phyloP scores from a whole-genome alignment of 805 yeast genomes.

The Candida ulmi region DNA sequence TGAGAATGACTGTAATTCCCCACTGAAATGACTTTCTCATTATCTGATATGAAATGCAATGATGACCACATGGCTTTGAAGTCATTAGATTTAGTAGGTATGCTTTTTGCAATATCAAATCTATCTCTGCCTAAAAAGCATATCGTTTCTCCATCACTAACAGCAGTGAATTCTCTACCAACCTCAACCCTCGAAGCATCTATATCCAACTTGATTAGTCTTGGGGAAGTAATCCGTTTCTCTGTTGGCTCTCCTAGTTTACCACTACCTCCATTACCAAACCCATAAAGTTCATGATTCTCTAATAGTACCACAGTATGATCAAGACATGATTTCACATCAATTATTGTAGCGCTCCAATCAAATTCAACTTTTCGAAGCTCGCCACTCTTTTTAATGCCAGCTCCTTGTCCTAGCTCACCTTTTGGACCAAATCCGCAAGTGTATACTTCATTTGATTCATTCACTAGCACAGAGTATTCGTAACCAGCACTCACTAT shows the following conservation, averaged over 20 bases:
- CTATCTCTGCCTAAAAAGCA: slow-evolving; percentile 31
- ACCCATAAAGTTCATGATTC: slow-evolving; percentile 46
- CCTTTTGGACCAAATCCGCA: slow-evolving; percentile 70
- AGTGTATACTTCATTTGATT: slow-evolving; percentile 34
- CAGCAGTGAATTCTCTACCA: slow-evolving; percentile 56
- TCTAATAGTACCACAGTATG: slow-evolving; percentile 35
- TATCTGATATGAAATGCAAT: slow-evolving; percentile 39
- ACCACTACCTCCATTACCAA: slow-evolving; percentile 67
- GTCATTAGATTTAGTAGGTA: slow-evolving; percentile 9
- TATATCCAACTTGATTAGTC: not conserved
- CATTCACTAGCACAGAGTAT: slow-evolving; percentile 47
- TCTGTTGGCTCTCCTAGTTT: slow-evolving; percentile 32
- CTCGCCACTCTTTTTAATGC: slow-evolving; percentile 1
- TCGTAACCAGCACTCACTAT: slow-evolving; percentile 78
- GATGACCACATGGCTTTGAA: slow-evolving; percentile 76
- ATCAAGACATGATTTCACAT: slow-evolving; percentile 36
- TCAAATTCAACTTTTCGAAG: slow-evolving; percentile 6
- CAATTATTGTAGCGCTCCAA: slow-evolving; percentile 5
- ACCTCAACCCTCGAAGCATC: slow-evolving; percentile 19
- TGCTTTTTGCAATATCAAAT: slow-evolving; percentile 8
- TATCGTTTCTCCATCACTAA: slow-evolving; percentile 21
- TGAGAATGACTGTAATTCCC: slow-evolving; percentile 85
- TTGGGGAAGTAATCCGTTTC: slow-evolving; percentile 13
- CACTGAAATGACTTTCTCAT: slow-evolving; percentile 34
- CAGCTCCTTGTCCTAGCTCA: slow-evolving; percentile 56